Base-by-base conservation (phyloP, 2,329 filamentous ascomycete genomes). In the Stenocarpella maydis region DNA sequence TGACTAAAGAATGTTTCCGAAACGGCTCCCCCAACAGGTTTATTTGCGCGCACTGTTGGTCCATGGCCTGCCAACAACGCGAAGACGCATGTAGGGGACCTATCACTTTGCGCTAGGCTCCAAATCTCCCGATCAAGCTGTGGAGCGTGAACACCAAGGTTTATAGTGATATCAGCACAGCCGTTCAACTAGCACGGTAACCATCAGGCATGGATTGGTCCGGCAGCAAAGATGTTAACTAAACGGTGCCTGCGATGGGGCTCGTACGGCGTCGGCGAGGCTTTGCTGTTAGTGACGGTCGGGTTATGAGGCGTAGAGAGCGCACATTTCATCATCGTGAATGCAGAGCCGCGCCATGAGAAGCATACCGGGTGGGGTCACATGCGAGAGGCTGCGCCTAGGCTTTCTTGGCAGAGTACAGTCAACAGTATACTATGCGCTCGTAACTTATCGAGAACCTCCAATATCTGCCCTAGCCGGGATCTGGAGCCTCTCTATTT, bases 101-200 rank as follows among this genome's bases (percentile, higher is more conserved):
- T 63, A 28, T 49, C 58, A 63, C 24, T 34, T 34, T 63, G 26
- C 15, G 58, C 58, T 43, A 63, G 49, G 58, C 12, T 45, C 43
- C 5, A 37, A 49, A 49, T 41, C 12, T 45, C 43, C 5, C 14
- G 28, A 34, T 9, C 58, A 49, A 19, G 58, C 2, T 37, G 31
- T 34, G 31, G 21, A 37, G 7, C 12, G 28, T 24, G 55, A 21
- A 21, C 3, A 8, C 8, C 41, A 24, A 5, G 26, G 26, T 49
- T 34, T 12, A 49, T 26, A 34, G 47, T 63, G 58, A 63, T 63
- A 63, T 63, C 58, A 63, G 58, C 43, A 28, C 58, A 19, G 58
- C 28, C 28, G 8, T 3, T 49, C 19, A 15, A 24, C 43, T 17
- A 31, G 6, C 34, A 7, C 14, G 12, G 9, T 15, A 24, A 61